These are phyloP conservation scores for Orbilia ellipsospora DNA, from an alignment of 2,329 filamentous ascomycete genomes.

Conservation along the genomic window DNA sequence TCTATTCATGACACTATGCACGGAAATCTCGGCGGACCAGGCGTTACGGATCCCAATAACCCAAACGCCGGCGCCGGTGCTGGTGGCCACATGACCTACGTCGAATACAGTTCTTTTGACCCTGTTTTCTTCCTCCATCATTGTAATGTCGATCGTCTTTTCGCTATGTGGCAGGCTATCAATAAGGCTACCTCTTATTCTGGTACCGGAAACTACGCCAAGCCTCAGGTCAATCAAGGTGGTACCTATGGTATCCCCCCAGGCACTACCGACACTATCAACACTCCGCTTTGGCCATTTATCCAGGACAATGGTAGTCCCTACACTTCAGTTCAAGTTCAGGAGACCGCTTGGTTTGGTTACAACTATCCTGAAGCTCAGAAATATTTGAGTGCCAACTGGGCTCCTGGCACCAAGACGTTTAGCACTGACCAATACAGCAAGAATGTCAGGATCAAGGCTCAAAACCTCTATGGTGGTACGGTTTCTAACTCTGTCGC, in stretches of 20 bases:
- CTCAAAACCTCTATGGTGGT: constrained; percentile 17
- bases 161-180: constrained; percentile 80
- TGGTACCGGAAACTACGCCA: constrained; percentile 6
- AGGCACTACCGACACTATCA: neutral
- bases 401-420: neutral
- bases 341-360: constrained; percentile 30
- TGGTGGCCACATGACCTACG: constrained; percentile 56
- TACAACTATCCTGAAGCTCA: constrained; percentile 21
- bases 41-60: no score
- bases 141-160: constrained; percentile 77
- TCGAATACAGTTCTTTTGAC: constrained; percentile 76
- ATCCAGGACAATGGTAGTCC: neutral
- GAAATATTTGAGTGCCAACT: constrained; percentile 6
- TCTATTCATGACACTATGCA: constrained; percentile 74
- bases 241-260: constrained; percentile 28
- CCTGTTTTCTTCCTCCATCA: constrained; percentile 84
- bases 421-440: neutral
- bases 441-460: neutral
- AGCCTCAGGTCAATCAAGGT: constrained; percentile 14
- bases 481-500: neutral
- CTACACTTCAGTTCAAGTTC: constrained; percentile 9
- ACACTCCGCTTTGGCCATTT: constrained; percentile 14
- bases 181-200: constrained; percentile 66
- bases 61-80: no score
- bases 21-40: constrained; percentile 53